A percentile compares a stretch with the other conserved stretches of the same genome.
Conservation (phyloP, 164 flowering plant genomes). For the Annona cherimola region DNA sequence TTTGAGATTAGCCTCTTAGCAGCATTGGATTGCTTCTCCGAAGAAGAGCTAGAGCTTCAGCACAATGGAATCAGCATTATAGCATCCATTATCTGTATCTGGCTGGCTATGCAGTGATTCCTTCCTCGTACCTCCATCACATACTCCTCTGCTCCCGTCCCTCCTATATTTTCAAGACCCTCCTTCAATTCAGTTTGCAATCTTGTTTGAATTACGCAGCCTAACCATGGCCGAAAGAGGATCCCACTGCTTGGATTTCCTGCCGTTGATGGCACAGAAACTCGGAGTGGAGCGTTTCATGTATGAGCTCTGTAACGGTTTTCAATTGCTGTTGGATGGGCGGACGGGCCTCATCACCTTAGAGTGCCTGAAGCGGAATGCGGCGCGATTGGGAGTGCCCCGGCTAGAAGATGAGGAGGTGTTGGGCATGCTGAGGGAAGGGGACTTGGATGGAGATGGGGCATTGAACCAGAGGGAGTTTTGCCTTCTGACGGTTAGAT, state of each 20-base stretch:
- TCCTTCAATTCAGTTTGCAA: too few relatives aligned
- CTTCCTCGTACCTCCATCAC: too few relatives aligned
- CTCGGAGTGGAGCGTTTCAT: slow-evolving; percentile 44
- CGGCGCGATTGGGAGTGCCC: slow-evolving; percentile 31
- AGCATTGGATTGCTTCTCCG: too few relatives aligned
- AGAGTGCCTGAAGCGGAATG: slow-evolving; percentile 33
- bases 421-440: slow-evolving; percentile 46
- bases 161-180: too few relatives aligned
- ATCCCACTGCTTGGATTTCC: slow-evolving; percentile 22
- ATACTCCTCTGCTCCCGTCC: too few relatives aligned
- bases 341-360: slow-evolving; percentile 37
- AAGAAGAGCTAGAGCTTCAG: too few relatives aligned
- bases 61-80: too few relatives aligned
- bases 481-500: slow-evolving; percentile 48
- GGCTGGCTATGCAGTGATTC: too few relatives aligned
- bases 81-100: too few relatives aligned
- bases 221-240: too few relatives aligned
- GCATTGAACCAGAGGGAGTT: slow-evolving; percentile 50
- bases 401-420: slow-evolving; percentile 45
- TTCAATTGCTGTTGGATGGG: slow-evolving; percentile 20
- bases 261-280: slow-evolving; percentile 49
- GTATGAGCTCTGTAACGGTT: slow-evolving; percentile 47
- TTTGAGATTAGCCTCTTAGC: too few relatives aligned
- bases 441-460: slow-evolving; percentile 57
- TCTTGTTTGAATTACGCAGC: too few relatives aligned